Evolutionary conservation across 225 moss, liverwort and hornwort species (phyloP), one percentile per base, ranked within the genome.

Genomic region (Takakia lepidozioides): DNA sequence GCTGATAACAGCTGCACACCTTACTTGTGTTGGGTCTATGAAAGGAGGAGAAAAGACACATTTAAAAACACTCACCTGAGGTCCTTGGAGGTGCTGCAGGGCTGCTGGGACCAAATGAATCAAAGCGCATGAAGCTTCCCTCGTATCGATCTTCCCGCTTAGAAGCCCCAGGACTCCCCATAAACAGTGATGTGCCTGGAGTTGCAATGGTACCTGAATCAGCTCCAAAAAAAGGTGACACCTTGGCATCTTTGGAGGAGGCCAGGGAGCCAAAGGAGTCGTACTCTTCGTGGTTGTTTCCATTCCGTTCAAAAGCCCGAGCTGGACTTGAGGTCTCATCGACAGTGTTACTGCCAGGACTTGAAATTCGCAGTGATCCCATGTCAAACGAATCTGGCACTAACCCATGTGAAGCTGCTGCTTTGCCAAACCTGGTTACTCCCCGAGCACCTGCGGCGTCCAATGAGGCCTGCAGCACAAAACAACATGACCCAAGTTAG

Each of bases 71-170:
- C 63, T 5, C 32, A 74, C 66, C 70, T 29, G 35, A 29, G 43
- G 34, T 66, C 55, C 79, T 57, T n/a, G 43, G 49, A 3, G 46
- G 57, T 8, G 50, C 57, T 14, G 46, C 78, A 46, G 73, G 63
- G 30, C 73, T 63, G 0, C 79, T 70, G 1, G 74, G 70, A 43
- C 63, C 73, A 48, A 74, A 70, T 0, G 79, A 80, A 20, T 80
- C 79, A 63, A 80, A 80, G 14, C 69, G 74, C 66, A 67, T 27
- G 57, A 80, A 80, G 63, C 70, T 74, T 28, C 67, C 70, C 0
- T 57, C 55, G 25, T 63, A 67, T 0, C 60, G 57, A 3, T 70
- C 74, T 21, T 70, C 79, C 29, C 79, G 52, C 70, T 49, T 67
- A 4, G 79, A 70, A 15, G 13, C 60, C 6, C 74, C 73, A 0